A percentile compares a stretch with the other conserved stretches of the same genome.
These are phyloP conservation scores for Aspergillus arachidicola DNA, from an alignment of 2,329 filamentous ascomycete species.

Conservation along the genomic window DNA sequence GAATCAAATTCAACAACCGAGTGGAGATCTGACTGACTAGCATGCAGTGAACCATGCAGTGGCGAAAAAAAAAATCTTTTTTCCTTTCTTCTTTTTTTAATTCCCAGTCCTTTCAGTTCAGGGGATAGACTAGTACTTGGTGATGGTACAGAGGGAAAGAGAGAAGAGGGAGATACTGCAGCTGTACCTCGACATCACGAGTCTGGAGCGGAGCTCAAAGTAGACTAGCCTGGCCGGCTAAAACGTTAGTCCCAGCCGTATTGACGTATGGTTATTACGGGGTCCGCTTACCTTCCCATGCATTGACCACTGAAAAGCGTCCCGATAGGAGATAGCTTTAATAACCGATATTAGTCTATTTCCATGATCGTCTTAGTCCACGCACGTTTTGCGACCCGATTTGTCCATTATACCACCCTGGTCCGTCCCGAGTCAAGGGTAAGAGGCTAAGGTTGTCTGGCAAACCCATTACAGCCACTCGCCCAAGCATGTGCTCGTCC, in stretches of 20 bases:
- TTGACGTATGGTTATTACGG: neutral
- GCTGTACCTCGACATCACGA: neutral
- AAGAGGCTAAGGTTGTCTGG: neutral
- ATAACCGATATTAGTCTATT: neutral
- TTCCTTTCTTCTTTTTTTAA: neutral
- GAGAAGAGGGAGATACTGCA: neutral
- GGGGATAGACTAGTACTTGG: neutral
- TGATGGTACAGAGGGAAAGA: too few species aligned
- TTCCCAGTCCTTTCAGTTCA: neutral
- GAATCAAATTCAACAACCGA: neutral
- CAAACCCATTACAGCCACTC: conserved; percentile 5
- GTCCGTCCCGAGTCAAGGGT: neutral
- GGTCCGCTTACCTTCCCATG: neutral
- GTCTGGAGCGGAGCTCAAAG: neutral
- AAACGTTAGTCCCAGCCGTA: neutral
- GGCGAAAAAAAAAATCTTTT: neutral
- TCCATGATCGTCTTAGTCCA: neutral
- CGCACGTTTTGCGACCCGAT: neutral
- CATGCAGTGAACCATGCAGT: neutral
- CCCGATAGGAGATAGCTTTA: neutral
- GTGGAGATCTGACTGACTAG: neutral
- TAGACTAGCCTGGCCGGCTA: neutral
- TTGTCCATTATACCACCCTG: neutral
- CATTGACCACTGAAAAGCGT: neutral
- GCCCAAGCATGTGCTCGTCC: conserved; percentile 7